Evolutionary conservation across 2,329 filamentous ascomycete species (phyloP), one percentile per base, ranked within the genome.

Genomic region (Penicillium sp.): DNA sequence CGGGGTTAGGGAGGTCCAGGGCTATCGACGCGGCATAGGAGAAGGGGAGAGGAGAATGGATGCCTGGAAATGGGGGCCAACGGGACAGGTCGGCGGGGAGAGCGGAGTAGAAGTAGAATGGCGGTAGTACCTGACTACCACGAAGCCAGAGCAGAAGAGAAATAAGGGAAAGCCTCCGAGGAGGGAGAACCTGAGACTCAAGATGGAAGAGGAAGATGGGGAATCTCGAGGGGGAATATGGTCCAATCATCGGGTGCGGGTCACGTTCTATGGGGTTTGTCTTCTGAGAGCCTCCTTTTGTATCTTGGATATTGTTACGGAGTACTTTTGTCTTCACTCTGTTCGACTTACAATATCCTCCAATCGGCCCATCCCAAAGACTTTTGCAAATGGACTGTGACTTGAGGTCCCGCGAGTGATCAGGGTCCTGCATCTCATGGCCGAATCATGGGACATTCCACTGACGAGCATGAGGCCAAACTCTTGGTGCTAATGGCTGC

Each of bases 21-120:
- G 34, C 50, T 58, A 58, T 52, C 44, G 56, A 49, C 38, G 43
- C 57, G 50, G 57, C 57, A 59, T 58, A 59, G 46, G 52, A 56
- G 47, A 47, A 44, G 43, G 49, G 42, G 47, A 45, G 51, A 36
- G 22, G 41, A 4, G 8, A 10, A 51, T 38, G 44, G 41, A 42
- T 49, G 51, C 49, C 46, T 54, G 46, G 44, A 46, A 44, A 49
- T 46, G 49, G 49, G 49, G 57, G 48, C 54, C 40, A 50, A 54
- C 47, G 45, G 53, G 55, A 57, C 50, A 52, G 20, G 44, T 47
- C 51, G 55, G 53, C 40, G 49, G 52, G 52, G 51, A 42, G 27
- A 32, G 51, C 41, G 54, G 49, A 56, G 42, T 49, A 37, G 47
- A 40, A 56, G 42, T 49, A 37, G 47, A 40, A 35, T 28, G 37